Base-by-base conservation (phyloP, 2,329 filamentous ascomycete species). In the Cordyceps cicadae region DNA sequence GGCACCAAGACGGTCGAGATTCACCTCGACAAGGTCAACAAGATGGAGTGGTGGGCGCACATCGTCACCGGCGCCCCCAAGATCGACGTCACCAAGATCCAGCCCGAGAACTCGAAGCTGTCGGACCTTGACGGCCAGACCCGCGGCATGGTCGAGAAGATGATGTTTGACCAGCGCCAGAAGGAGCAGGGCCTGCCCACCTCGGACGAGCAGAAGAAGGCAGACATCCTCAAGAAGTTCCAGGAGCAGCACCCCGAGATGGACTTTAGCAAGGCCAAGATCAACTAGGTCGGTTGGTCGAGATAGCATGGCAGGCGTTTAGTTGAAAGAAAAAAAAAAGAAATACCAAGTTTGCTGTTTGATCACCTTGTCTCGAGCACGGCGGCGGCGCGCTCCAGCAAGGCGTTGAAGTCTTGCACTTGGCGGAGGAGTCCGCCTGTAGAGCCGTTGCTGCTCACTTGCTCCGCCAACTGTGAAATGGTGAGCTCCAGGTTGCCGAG, bases 111-210 rank as follows among this genome's bases (percentile, higher is more conserved):
- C 72, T 92, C 88, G 71, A 96, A 92, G 74, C 81, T 99, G 70
- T 87, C 89, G 61, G 94, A 99, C 74, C 79, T 99, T 66, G 93
- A 97, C 71, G 94, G 94, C 63, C 89, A 96, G 81, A 99, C 94
- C 59, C 84, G 94, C 65, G 84, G 87, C 62, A 97, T 99, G 93
- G 94, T 99, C 50, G 94, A 99, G 85, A 99, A 99, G 85, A 99
- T 99, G 94, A 99, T 99, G 94, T 99, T 84, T 70, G 94, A 99
- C 78, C 94, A 99, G 81, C 82, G 89, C 66, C 92, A 97, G 79
- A 99, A 99, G 85, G 92, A 97, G 79, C 79, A 83, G 75, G 94
- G 94, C 5, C 82, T 88, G 74, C 90, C 92, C 52, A 92, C 88
- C 14, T 96, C 90, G 66, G 94, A 97, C 67, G 94, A 99, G 79